Evolutionary conservation across 257 asterid genomes (phyloP).

Genomic region (Penstemon newberryi): DNA sequence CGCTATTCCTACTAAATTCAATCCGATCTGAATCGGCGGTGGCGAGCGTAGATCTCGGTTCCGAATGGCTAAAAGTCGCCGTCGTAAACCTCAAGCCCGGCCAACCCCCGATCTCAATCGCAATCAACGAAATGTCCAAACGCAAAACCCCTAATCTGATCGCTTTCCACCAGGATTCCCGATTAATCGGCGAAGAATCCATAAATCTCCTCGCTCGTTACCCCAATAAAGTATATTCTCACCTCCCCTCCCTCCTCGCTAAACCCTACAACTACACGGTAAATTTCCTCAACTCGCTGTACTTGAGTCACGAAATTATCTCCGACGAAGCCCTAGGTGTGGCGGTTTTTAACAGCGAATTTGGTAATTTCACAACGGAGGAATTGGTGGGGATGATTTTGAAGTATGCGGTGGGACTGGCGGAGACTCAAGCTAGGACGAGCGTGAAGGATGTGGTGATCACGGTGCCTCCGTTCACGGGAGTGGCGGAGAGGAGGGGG

Average conservation of each 20-base stretch:
- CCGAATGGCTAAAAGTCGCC: constrained; percentile 93
- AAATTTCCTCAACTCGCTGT: constrained; percentile 39
- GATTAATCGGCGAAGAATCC: constrained; percentile 92
- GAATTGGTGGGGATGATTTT: constrained; percentile 90
- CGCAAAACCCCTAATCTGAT: constrained; percentile 86
- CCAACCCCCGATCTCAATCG: constrained; percentile 86
- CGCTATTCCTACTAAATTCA: constrained; percentile 37
- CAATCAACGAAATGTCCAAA: constrained; percentile 97
- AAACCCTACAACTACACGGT: constrained; percentile 52
- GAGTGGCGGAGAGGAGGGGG: constrained; percentile 63
- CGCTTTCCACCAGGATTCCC: constrained; percentile 67
- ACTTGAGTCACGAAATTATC: constrained; percentile 48
- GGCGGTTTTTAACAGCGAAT: constrained; percentile 52
- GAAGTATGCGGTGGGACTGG: constrained; percentile 68
- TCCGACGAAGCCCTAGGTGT: constrained; percentile 50
- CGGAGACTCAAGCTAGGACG: constrained; percentile 70
- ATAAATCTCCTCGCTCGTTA: constrained; percentile 78
- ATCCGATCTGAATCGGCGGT: constrained; percentile 75
- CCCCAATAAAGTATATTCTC: constrained; percentile 77
- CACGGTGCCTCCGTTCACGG: constrained; percentile 86
- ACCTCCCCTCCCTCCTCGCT: constrained; percentile 60
- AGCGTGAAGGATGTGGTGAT: constrained; percentile 81
- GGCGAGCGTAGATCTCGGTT: constrained; percentile 96
- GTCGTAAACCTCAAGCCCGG: constrained; percentile 94
- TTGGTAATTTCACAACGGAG: constrained; percentile 65